phyloP scores from a whole-genome alignment of 2,329 filamentous ascomycete species.

The Colletotrichum godetiae region DNA sequence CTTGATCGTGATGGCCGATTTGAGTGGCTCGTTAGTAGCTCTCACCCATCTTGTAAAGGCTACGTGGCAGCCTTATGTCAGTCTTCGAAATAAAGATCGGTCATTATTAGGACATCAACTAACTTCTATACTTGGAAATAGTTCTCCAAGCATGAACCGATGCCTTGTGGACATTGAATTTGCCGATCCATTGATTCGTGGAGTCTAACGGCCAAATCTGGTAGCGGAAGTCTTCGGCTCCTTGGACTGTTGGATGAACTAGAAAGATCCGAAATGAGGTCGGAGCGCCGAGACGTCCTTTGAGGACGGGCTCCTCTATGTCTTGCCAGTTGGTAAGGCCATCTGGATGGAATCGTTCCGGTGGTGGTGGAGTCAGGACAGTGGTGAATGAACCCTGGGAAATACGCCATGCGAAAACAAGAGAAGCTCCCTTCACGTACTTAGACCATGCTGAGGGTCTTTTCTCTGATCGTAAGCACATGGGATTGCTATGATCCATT shows the following conservation, averaged over 20 bases:
- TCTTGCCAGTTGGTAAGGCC: background rate
- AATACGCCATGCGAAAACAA: background rate
- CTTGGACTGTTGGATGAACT: background rate
- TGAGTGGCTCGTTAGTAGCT: too few relatives aligned
- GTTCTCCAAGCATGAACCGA: background rate
- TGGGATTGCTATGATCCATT: background rate
- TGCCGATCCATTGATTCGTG: background rate
- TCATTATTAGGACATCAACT: background rate
- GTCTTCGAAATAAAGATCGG: too few relatives aligned
- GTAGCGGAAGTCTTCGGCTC: background rate
- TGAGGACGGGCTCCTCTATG: background rate
- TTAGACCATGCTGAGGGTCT: background rate
- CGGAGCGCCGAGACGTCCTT: background rate
- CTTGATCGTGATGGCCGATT: too few relatives aligned
- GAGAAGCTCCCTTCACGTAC: background rate
- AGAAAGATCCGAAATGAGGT: background rate
- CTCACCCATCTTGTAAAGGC: too few relatives aligned
- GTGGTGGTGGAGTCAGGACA: background rate
- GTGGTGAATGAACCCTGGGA: background rate
- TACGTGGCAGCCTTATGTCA: too few relatives aligned
- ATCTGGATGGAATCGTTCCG: background rate
- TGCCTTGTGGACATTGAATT: background rate
- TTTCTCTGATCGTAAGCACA: background rate
- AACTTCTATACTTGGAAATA: background rate
- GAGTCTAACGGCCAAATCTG: background rate